Percentiles rank a stretch among this genome's conserved stretches.
Conservation (phyloP, 495 filamentous ascomycete species). For the Pyrenula aspistea region DNA sequence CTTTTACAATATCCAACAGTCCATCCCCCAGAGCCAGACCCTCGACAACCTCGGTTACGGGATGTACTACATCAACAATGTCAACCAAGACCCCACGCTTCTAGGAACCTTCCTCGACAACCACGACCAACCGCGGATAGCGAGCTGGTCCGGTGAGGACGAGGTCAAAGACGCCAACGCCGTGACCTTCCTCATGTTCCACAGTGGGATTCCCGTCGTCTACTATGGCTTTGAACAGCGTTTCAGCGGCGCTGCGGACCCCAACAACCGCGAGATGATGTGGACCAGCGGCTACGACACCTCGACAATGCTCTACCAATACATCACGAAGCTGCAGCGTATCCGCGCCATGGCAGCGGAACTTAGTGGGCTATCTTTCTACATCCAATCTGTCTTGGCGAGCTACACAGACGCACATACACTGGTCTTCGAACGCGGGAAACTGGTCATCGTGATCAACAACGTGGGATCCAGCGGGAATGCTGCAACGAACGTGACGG, state of each 20-base stretch:
- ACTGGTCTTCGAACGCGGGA: neutral
- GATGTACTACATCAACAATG: constrained; percentile 29
- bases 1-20: constrained; percentile 39
- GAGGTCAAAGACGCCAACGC: constrained; percentile 44
- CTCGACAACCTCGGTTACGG: constrained; percentile 37
- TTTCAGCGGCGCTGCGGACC: constrained; percentile 43
- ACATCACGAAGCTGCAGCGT: constrained; percentile 14
- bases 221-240: constrained; percentile 61
- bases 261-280: constrained; percentile 54
- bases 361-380: neutral
- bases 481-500: neutral
- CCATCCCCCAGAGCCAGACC: constrained; percentile 42
- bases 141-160: constrained; percentile 31
- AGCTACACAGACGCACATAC: neutral
- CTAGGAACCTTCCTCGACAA: constrained; percentile 60
- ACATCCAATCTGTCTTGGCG: neutral
- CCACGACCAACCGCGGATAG: constrained; percentile 53
- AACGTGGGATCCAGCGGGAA: neutral
- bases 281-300: constrained; percentile 51
- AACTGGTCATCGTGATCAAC: neutral
- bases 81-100: constrained; percentile 36
- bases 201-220: constrained; percentile 43
- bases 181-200: constrained; percentile 53
- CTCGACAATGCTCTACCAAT: constrained; percentile 38
- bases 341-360: neutral